phyloP scores from a whole-genome alignment of 2,329 filamentous ascomycete species.

The Raffaelea ambrosiae region DNA sequence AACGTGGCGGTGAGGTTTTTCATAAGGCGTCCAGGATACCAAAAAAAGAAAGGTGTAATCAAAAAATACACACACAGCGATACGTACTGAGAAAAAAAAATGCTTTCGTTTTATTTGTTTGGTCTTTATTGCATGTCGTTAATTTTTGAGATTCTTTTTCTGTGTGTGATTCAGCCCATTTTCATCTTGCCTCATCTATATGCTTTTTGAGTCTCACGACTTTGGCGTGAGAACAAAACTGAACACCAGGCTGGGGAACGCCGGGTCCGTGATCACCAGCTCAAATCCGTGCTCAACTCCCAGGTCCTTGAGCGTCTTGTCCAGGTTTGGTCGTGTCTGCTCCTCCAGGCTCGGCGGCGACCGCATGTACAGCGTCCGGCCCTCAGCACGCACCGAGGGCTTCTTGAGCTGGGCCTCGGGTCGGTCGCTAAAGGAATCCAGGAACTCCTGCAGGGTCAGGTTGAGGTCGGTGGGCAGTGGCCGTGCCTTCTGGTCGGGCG shows the following conservation, averaged over 20 bases:
- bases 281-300: slow-evolving; percentile 71
- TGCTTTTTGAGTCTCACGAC: slow-evolving; percentile 9
- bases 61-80: neutral
- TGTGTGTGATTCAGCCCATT: slow-evolving; percentile 1
- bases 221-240: slow-evolving; percentile 45
- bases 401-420: slow-evolving; percentile 92
- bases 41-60: neutral
- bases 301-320: slow-evolving; percentile 67
- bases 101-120: no score
- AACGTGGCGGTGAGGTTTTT: no score
- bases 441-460: slow-evolving; percentile 70
- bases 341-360: slow-evolving; percentile 73
- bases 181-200: neutral
- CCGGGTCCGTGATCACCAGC: slow-evolving; percentile 86
- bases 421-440: slow-evolving; percentile 72
- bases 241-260: slow-evolving; percentile 66
- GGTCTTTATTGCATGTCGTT: neutral
- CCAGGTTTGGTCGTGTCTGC: slow-evolving; percentile 74
- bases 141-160: no score
- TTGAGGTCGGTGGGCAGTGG: slow-evolving; percentile 63
- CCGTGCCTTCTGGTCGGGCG: slow-evolving; percentile 62
- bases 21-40: slow-evolving; percentile 1
- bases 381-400: slow-evolving; percentile 70
- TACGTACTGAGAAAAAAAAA: no score
- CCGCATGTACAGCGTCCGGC: slow-evolving; percentile 86